Evolutionary conservation across 2,329 filamentous ascomycete species (phyloP), one percentile per base, ranked within the genome.

Genomic region (Helotiales sp.): DNA sequence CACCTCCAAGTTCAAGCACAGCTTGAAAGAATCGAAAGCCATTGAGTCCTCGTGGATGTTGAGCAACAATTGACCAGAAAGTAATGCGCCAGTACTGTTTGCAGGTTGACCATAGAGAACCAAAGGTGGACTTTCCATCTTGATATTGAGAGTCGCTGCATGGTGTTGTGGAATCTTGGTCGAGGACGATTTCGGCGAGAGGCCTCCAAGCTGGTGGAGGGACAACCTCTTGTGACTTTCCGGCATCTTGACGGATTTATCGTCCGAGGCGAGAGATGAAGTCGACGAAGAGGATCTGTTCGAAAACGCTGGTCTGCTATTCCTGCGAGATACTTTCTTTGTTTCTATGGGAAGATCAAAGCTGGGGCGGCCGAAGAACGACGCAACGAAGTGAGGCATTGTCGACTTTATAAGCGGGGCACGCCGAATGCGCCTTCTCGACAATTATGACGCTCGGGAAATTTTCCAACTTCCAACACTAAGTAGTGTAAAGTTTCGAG

Each of bases 61-160:
- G 54, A 98, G 75, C 66, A 87, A 85, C 66, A 98, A 78, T 71
- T 91, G 89, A 29, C 92, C 92, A 1, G 91, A 96, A 51, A 97
- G 83, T 59, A 97, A 78, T 6, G 92, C 91, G 56, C 93, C 93
- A 2, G 88, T 89, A 66, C 92, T 96, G 64, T 83, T 81, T 61
- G 86, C 81, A 0, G 90, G 80, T 24, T 82, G 79, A 62, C 92
- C 92, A 69, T 95, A 90, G 75, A 96, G 88, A 46, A 97, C 84
- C 17, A 93, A 81, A 9, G 68, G 68, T 5, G 68, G 67, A 13
- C 67, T 69, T 60, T 70, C 67, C 62, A 97, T 88, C 66, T 80
- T 73, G 67, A 88, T 53, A 46, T 67, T 62, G 5, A 71, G 57
- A 5, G 53, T 60, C 12, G 63, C 63, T 19, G 58, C 54, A 5